Base-by-base conservation (phyloP, 306 rosid species). In the Dryas octopetala region DNA sequence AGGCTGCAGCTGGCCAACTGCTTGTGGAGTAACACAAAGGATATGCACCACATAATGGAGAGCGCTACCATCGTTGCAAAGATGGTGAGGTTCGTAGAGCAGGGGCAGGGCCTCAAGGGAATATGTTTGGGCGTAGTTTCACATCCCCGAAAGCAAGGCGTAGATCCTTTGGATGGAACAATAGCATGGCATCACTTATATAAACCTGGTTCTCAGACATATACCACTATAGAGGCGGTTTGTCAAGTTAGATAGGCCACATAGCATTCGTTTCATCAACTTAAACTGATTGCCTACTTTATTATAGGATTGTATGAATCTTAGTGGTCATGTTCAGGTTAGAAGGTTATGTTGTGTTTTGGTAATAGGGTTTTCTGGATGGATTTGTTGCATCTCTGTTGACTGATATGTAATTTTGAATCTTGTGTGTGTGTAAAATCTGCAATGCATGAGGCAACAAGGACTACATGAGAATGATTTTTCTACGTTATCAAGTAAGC, bases 51-150 rank as follows among this genome's bases (percentile, higher is more conserved):
- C 6, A 66, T 82, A 66, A 83, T 57, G 46, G 96, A 89, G 74
- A 95, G 99, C 61, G 97, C 99, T 11, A 62, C 92, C 40, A 79
- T 90, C 58, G 89, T 95, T 80, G 99, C 96, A 4, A 90, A 83
- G 88, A 78, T 95, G 74, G 93, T 95, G 28, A 88, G 89, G 80
- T 88, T 92, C 54, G 78, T 86, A 14, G 98, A 95, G 81, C 87
- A 83, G 75, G 99, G 98, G 13, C 86, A 82, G 67, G 91, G 90
- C 61, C 86, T 92, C 9, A 95, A 89, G 88, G 99, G 89, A 86
- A 95, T 0, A 0, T 92, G 96, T 92, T 92, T 76, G 99, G 99
- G 19, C 93, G 92, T 47, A 95, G 97, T 83, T 95, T 88, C 79
- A 81, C 96, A 11, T 90, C 93, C 32, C 81, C 86, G 10, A 83